Percentiles rank a stretch among this genome's conserved stretches.
phyloP scores from a whole-genome alignment of 1,284 basidiomycete genomes.

The Leccinum huronense region DNA sequence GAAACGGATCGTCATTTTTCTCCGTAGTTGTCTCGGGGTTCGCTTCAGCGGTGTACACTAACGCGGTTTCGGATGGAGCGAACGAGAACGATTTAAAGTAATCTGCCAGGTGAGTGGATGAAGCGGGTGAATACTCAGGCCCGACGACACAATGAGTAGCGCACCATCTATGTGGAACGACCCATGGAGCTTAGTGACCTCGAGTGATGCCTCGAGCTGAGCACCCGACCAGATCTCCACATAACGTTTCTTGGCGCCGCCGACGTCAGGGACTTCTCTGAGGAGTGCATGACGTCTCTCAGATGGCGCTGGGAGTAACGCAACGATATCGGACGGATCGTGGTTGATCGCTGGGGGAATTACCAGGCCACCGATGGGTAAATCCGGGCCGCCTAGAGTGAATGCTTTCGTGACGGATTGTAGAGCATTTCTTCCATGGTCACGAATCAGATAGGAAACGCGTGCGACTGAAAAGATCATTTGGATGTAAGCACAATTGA shows the following conservation, averaged over 20 bases:
- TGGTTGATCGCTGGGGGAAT: constrained; percentile 33
- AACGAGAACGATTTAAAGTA: constrained; percentile 50
- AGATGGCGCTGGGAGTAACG: constrained; percentile 47
- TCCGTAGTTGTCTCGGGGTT: constrained; percentile 31
- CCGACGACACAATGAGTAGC: not conserved
- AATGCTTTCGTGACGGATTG: constrained; percentile 45
- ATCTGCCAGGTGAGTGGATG: constrained; percentile 36
- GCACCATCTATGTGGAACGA: constrained; percentile 63
- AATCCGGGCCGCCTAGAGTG: constrained; percentile 25
- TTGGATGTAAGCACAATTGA: not conserved
- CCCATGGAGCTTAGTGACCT: constrained; percentile 60
- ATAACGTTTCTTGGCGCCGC: constrained; percentile 45
- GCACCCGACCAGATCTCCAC: constrained; percentile 61
- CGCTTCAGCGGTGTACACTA: constrained; percentile 59
- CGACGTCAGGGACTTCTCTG: constrained; percentile 38
- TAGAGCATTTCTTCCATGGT: constrained; percentile 51
- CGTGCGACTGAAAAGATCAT: constrained; percentile 38
- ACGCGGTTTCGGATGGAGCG: constrained; percentile 47
- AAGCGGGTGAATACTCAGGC: not conserved
- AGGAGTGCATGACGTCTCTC: constrained; percentile 42
- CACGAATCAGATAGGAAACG: constrained; percentile 43
- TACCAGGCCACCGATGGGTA: constrained; percentile 13
- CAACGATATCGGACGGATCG: constrained; percentile 45
- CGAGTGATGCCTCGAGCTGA: constrained; percentile 42
- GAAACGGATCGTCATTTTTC: constrained; percentile 37